Evolutionary conservation across 1,139 yeast species (phyloP), one percentile per base, ranked within the genome.

Genomic region (Candida glucosophila): DNA sequence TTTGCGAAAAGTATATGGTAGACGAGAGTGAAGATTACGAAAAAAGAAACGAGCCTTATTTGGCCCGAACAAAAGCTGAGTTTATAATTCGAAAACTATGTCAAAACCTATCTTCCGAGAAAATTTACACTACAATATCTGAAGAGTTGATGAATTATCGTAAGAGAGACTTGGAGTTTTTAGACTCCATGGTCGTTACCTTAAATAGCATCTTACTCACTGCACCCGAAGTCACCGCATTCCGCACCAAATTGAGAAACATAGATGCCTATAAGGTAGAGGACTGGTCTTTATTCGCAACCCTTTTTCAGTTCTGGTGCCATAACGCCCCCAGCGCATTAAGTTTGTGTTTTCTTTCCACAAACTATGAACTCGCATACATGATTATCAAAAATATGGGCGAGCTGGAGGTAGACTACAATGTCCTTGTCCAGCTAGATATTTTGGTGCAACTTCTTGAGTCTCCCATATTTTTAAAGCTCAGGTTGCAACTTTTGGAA

Each of bases 231-330:
- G 60, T 92, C 26, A 56, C 73, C 0, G 64, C 66, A 2, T 63
- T 90, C 38, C 68, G 98, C 27, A 74, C 72, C 35, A 73, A 81
- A 42, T 58, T 90, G 26, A 74, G 62, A 33, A 58, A 47, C 27
- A 49, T 67, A 22, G 72, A 65, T 28, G 49, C 55, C 4, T 62
- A 66, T 29, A 60, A 58, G 29, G 33, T 55, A 5, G 81, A 77
- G 24, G 95, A 86, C 30, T 76, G 80, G 63, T 53, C 66, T 16
- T 61, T 88, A 27, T 92, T 92, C 49, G 69, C 82, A 11, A 65
- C 78, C 0, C 60, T 92, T 29, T 92, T 90, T 54, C 77, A 73
- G 43, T 77, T 94, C 30, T 92, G 98, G 98, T 78, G 95, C 40
- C 81, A 81, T 37, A 88, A 86, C 47, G 77, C 95, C 0, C 86